Evolutionary conservation across 495 filamentous ascomycete genomes (phyloP).

Genomic region (Penicillium odoratum): DNA sequence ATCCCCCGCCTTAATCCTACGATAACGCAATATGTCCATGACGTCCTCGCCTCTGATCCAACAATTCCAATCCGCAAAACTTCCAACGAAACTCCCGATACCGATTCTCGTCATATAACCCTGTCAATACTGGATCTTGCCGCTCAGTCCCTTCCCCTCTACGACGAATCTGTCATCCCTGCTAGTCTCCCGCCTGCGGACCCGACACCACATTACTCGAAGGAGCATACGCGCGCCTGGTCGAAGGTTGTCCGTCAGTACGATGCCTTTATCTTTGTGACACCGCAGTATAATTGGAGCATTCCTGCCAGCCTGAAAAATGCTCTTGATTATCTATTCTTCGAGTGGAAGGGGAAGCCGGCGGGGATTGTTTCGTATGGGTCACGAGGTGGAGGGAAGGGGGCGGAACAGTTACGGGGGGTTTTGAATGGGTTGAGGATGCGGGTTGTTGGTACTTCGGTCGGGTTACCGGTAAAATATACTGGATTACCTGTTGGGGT

Average conservation of each 20-base stretch:
- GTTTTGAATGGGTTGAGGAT: constrained; percentile 25
- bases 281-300: constrained; percentile 56
- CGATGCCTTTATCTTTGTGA: constrained; percentile 59
- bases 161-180: constrained; percentile 53
- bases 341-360: constrained; percentile 62
- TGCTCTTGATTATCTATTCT: constrained; percentile 60
- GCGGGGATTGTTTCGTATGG: constrained; percentile 58
- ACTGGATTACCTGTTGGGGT: constrained; percentile 26
- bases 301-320: constrained; percentile 59
- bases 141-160: constrained; percentile 56
- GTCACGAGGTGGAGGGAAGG: constrained; percentile 46
- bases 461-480: constrained; percentile 19
- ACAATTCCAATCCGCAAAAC: constrained; percentile 21
- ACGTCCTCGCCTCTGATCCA: constrained; percentile 22
- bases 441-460: constrained; percentile 27
- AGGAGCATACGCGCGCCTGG: constrained; percentile 52
- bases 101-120: constrained; percentile 24
- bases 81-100: constrained; percentile 7
- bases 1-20: constrained; percentile 28
- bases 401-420: constrained; percentile 25
- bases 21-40: constrained; percentile 30
- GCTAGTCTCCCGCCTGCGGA: constrained; percentile 42
- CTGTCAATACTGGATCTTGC: constrained; percentile 47
- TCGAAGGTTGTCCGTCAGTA: constrained; percentile 44
- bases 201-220: constrained; percentile 40